Evolutionary conservation across 495 filamentous ascomycete species (phyloP).

Genomic region (Acidiella bohemica): DNA sequence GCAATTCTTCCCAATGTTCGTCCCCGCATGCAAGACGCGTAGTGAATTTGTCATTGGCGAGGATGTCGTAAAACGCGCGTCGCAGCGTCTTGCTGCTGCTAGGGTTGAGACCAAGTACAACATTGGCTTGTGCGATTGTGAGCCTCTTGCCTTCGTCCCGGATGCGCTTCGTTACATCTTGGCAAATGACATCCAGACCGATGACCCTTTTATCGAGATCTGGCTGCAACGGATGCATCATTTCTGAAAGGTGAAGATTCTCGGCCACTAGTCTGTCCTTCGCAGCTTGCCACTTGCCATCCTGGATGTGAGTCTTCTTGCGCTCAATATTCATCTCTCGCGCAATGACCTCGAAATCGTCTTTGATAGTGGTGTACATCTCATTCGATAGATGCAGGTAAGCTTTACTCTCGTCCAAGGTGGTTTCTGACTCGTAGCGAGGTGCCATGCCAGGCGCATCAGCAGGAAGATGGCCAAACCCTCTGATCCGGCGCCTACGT

Average conservation of each 20-base stretch:
- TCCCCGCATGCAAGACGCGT: slow-evolving; percentile 57
- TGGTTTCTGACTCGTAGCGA: slow-evolving; percentile 69
- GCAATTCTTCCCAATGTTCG: slow-evolving; percentile 59
- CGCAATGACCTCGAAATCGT: slow-evolving; percentile 58
- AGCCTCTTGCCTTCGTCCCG: slow-evolving; percentile 47
- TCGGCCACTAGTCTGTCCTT: slow-evolving; percentile 57
- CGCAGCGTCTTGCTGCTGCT: slow-evolving; percentile 53
- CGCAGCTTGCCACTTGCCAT: slow-evolving; percentile 57
- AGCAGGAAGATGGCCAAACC: slow-evolving; percentile 57
- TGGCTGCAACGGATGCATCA: slow-evolving; percentile 44
- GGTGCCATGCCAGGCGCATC: slow-evolving; percentile 57
- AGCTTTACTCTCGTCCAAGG: slow-evolving; percentile 63
- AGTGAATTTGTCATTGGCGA: slow-evolving; percentile 58
- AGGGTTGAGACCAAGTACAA: slow-evolving; percentile 57
- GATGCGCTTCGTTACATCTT: slow-evolving; percentile 72
- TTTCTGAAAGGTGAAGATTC: slow-evolving; percentile 47
- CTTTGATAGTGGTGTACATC: slow-evolving; percentile 48
- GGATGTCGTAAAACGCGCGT: slow-evolving; percentile 49
- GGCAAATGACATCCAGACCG: slow-evolving; percentile 64
- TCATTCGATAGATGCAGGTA: slow-evolving; percentile 50
- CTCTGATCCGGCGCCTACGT: slow-evolving; percentile 55
- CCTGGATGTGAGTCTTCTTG: slow-evolving; percentile 53
- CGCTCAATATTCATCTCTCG: slow-evolving; percentile 50
- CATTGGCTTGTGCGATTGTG: slow-evolving; percentile 61
- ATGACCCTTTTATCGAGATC: slow-evolving; percentile 42